Base-by-base conservation (phyloP, 1,284 basidiomycete species). In the Irpex sp. region DNA sequence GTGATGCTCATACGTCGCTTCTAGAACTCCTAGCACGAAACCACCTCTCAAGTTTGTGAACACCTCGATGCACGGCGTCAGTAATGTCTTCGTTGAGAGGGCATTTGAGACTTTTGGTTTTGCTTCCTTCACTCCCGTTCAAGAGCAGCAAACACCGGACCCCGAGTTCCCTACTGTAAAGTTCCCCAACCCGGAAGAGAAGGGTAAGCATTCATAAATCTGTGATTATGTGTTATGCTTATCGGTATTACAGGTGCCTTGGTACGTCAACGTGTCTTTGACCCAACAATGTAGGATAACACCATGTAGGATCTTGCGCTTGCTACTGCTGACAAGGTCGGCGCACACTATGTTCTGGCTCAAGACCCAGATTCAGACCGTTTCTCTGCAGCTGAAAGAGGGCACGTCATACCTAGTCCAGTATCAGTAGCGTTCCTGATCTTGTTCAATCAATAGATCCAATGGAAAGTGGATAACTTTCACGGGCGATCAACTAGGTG, bases 181-280 rank as follows among this genome's bases (percentile, higher is more conserved):
- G 19, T 94, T 92, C 72, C 93, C 93, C 1, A 95, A 95, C 72
- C 93, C 93, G 2, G 93, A 95, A 73, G 93, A 95, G 74, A 89
- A 91, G 76, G 93, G 91, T 85, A 17, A 36, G n/a, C 52, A 57
- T n/a, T 44, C 60, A n/a, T 19, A 61, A 3, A 11, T 54, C 26
- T 47, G 3, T 11, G 19, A 13, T 0, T 2, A 1, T 54, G 31
- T 60, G 11, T 34, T 31, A 34, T 56, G 34, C 26, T 34, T 15
- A 56, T 34, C 9, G 9, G 21, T 13, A 52, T 47, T 37, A n/a
- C 44, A 87, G 86, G 85, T 52, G 84, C 86, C 54, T 73, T 89
- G 72, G 87, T 89, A 72, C 61, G 78, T 68, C 17, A 36, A 36
- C 21, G 26, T 34, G 15, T 44, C n/a, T 60, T 38, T 11, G 21